These are phyloP conservation scores for Santalum album DNA, from an alignment of 164 flowering plant genomes.

Conservation along the genomic window DNA sequence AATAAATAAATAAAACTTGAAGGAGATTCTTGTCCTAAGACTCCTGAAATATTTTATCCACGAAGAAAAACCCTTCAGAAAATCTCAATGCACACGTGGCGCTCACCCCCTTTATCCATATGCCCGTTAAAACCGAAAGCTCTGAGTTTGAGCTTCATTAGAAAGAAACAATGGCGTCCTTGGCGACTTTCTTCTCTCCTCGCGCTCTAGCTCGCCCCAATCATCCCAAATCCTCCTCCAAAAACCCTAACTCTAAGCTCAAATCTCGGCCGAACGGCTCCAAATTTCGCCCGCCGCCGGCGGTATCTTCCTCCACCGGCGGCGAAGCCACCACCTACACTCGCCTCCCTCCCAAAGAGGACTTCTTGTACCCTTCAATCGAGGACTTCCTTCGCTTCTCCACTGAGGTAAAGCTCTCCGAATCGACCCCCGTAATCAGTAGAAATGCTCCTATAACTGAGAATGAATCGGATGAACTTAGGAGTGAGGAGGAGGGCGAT, in stretches of 20 bases:
- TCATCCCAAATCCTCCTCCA: constrained; percentile 9
- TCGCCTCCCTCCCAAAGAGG: constrained; percentile 57
- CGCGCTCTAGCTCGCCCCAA: constrained; percentile 21
- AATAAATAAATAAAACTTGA: no score
- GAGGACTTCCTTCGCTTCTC: background rate
- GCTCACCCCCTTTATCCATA: no score
- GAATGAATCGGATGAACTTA: background rate
- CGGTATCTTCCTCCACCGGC: constrained; percentile 14
- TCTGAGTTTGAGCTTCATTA: no score
- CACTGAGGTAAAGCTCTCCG: constrained; percentile 23
- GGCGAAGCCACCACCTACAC: constrained; percentile 65
- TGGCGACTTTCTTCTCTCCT: constrained; percentile 15
- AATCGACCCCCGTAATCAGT: constrained; percentile 3
- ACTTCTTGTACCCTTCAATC: constrained; percentile 12
- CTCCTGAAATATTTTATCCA: no score
- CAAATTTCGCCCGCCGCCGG: constrained; percentile 9
- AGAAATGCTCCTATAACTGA: background rate
- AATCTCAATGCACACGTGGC: no score
- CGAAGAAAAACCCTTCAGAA: no score
- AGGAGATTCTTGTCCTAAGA: no score
- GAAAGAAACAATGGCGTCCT: constrained; percentile 10
- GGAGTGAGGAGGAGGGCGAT: constrained; percentile 10
- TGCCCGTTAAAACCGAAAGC: no score
- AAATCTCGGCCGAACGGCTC: constrained; percentile 14
- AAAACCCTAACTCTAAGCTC: constrained; percentile 13